phyloP scores from a whole-genome alignment of 257 asterid genomes.

The Solanum gracilifrons region DNA sequence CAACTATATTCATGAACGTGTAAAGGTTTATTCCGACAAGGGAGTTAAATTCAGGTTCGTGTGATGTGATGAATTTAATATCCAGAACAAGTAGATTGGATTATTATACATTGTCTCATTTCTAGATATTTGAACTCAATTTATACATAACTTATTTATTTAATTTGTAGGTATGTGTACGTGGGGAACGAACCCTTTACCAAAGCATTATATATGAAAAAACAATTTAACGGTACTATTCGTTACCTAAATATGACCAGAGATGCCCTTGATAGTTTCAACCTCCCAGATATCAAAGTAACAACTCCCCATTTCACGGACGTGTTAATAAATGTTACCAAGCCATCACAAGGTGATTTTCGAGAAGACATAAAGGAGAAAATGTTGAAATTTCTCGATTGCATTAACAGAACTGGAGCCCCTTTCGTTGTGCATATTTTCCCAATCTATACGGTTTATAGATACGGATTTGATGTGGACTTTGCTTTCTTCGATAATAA shows the following conservation, averaged over 20 bases:
- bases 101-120: not conserved
- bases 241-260: not conserved
- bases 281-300: not conserved
- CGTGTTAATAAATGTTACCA: not conserved
- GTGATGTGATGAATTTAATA: not conserved
- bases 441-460: not conserved
- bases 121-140: not conserved
- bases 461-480: not conserved
- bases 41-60: not conserved
- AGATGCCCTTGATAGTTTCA: not conserved
- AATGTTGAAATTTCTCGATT: not conserved
- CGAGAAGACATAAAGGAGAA: not conserved
- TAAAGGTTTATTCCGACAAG: not conserved
- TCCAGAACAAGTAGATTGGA: too few relatives aligned
- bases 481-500: slow-evolving; percentile 22
- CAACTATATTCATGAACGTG: not conserved
- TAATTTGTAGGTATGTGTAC: not conserved
- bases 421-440: slow-evolving; percentile 3
- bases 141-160: not conserved
- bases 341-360: slow-evolving; percentile 38
- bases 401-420: not conserved
- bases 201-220: not conserved
- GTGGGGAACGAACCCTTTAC: not conserved
- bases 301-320: not conserved
- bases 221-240: not conserved